Conservation (phyloP, 352 stramenopile genomes). For the Phytopythium litorale region DNA sequence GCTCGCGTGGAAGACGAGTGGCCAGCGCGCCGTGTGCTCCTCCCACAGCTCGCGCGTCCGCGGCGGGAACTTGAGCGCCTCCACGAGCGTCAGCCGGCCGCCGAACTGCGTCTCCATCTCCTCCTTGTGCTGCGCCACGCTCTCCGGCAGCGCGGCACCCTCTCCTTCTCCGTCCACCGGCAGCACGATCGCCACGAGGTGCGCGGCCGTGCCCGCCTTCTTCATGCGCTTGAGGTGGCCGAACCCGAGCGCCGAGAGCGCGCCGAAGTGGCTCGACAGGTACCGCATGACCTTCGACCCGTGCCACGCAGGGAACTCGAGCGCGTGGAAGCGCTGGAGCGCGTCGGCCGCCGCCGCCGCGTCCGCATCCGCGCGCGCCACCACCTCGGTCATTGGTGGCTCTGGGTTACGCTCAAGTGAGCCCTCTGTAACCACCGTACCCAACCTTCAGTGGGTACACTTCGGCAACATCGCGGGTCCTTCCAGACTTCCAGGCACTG, state of each 20-base stretch:
- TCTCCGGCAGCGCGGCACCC: slow-evolving; percentile 6
- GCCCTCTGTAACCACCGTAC: background rate
- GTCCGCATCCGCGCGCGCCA: slow-evolving; percentile 19
- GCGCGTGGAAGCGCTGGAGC: slow-evolving; percentile 64
- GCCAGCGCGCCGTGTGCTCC: slow-evolving; percentile 56
- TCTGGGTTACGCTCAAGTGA: background rate
- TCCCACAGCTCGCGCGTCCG: slow-evolving; percentile 59
- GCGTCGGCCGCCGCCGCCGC: slow-evolving; percentile 27
- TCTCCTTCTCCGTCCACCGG: slow-evolving; percentile 15
- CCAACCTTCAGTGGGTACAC: no score
- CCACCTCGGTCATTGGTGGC: slow-evolving; percentile 26
- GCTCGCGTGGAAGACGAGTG: slow-evolving; percentile 77
- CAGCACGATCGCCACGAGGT: slow-evolving; percentile 52
- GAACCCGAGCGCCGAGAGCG: slow-evolving; percentile 61
- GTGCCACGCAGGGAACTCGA: slow-evolving; percentile 60
- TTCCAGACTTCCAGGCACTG: no score
- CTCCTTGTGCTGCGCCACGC: background rate
- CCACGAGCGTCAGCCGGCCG: slow-evolving; percentile 34
- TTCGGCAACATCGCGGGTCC: background rate
- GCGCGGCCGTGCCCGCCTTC: slow-evolving; percentile 28
- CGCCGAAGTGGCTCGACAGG: slow-evolving; percentile 40
- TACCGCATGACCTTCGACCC: slow-evolving; percentile 68
- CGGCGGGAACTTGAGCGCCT: slow-evolving; percentile 52
- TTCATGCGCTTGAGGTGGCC: slow-evolving; percentile 83
- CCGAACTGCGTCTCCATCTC: slow-evolving; percentile 40